Evolutionary conservation across 2,329 filamentous ascomycete species (phyloP).

Genomic region (Aspergillus unguis): DNA sequence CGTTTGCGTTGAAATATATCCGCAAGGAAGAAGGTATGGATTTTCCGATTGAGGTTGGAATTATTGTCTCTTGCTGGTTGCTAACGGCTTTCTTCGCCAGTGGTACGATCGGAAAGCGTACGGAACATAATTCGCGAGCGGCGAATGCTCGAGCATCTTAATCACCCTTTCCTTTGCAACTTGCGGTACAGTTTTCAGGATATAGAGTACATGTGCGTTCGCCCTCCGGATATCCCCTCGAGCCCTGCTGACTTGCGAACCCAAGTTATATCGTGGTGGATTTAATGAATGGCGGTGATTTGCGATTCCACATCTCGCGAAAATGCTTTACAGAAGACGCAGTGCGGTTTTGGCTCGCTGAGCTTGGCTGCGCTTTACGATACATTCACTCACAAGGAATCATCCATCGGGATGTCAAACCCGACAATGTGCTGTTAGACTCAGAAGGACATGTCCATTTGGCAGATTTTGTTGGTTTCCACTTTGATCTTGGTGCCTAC

Average conservation of each 20-base stretch:
- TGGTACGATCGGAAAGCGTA: conserved; percentile 95
- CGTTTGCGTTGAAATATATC: conserved; percentile 97
- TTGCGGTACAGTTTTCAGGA: conserved; percentile 98
- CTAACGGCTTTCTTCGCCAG: conserved; percentile 49
- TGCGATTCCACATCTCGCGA: conserved; percentile 95
- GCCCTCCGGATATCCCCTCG: neutral
- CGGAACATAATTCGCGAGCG: conserved; percentile 97
- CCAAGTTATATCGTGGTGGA: conserved; percentile 86
- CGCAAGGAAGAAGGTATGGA: conserved; percentile 84
- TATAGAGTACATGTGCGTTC: conserved; percentile 88
- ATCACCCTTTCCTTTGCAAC: conserved; percentile 97
- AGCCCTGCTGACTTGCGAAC: conserved; percentile 22
- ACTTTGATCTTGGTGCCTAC: neutral
- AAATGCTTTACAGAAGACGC: conserved; percentile 98
- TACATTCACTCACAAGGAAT: conserved; percentile 85
- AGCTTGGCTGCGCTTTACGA: conserved; percentile 84
- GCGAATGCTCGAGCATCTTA: conserved; percentile 96
- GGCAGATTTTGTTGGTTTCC: conserved; percentile 80
- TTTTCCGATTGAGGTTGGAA: conserved; percentile 6
- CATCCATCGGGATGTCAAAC: conserved; percentile 87
- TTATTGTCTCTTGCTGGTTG: neutral
- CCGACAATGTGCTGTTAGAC: conserved; percentile 85
- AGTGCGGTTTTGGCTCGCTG: conserved; percentile 93
- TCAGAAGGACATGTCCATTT: conserved; percentile 92
- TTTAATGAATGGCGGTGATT: conserved; percentile 93